Percentiles rank a stretch among this genome's conserved stretches.
phyloP scores from a whole-genome alignment of 192 early-diverging fungal species.

The Gryganskiella cystojenkinii region DNA sequence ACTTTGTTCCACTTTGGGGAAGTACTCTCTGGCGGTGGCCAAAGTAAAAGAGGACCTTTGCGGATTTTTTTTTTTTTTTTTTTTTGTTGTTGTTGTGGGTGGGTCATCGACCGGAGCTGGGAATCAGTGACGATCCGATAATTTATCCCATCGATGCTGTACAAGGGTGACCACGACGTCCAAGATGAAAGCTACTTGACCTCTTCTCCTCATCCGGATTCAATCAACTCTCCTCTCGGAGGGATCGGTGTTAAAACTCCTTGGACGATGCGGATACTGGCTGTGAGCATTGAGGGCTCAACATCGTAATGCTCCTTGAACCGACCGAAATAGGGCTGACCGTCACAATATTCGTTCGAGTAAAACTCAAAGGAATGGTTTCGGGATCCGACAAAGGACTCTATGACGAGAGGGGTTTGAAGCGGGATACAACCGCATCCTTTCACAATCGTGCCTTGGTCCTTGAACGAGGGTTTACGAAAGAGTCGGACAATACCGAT shows the following conservation, averaged over 20 bases:
- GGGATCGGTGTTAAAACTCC: slow-evolving; percentile 7
- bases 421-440: slow-evolving; percentile 31
- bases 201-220: too few relatives aligned
- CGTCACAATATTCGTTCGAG: not conserved
- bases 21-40: too few relatives aligned
- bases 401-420: slow-evolving; percentile 10
- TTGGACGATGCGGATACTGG: slow-evolving; percentile 24
- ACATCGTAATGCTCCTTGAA: slow-evolving; percentile 29
- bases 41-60: too few relatives aligned
- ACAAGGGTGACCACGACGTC: too few relatives aligned
- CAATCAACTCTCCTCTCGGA: not conserved
- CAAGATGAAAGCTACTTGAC: too few relatives aligned
- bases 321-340: slow-evolving; percentile 6
- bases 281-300: slow-evolving; percentile 3
- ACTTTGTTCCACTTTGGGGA: too few relatives aligned
- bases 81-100: too few relatives aligned
- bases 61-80: too few relatives aligned
- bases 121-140: too few relatives aligned
- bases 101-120: too few relatives aligned
- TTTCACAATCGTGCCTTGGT: slow-evolving; percentile 6
- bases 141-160: too few relatives aligned
- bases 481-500: slow-evolving; percentile 21
- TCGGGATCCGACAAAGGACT: slow-evolving; percentile 36
- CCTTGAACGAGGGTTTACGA: slow-evolving; percentile 1
- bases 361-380: slow-evolving; percentile 29